Percentiles rank a stretch among this genome's conserved stretches.
Conservation (phyloP, 139 green algal genomes). For the Chlamydomonas incerta region DNA sequence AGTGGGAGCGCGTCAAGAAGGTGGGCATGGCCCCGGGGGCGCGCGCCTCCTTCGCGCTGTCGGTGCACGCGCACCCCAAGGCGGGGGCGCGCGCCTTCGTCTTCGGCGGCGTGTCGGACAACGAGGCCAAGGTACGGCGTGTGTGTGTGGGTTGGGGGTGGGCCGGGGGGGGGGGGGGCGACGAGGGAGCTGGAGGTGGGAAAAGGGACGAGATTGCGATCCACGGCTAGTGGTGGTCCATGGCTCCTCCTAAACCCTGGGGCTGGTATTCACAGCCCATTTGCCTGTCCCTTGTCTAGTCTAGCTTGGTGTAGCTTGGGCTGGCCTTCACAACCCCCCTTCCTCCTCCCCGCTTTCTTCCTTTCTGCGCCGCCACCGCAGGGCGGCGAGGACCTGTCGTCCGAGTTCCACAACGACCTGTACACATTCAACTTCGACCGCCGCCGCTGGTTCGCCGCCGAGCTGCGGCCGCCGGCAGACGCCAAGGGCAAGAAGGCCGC, state of each 20-base stretch:
- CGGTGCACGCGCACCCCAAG: slow-evolving; percentile 63
- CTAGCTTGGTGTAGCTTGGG: too few relatives aligned
- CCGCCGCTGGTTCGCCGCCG: slow-evolving; percentile 53
- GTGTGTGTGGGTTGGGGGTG: background rate
- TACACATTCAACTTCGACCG: slow-evolving; percentile 85
- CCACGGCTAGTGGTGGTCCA: too few relatives aligned
- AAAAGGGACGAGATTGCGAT: too few relatives aligned
- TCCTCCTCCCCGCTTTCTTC: background rate
- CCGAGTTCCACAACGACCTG: slow-evolving; percentile 90
- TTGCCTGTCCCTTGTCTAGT: too few relatives aligned
- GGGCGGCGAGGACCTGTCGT: slow-evolving; percentile 75
- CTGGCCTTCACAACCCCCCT: too few relatives aligned
- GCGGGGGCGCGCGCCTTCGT: slow-evolving; percentile 71
- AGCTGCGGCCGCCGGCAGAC: slow-evolving; percentile 53
- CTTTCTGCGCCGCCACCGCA: too few relatives aligned
- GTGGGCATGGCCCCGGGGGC: slow-evolving; percentile 85
- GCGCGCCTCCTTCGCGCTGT: slow-evolving; percentile 87
- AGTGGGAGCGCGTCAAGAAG: slow-evolving; percentile 95
- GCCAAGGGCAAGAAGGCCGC: slow-evolving; percentile 7
- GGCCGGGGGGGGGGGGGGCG: too few relatives aligned
- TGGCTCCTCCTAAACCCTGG: too few relatives aligned
- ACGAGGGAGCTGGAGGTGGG: too few relatives aligned
- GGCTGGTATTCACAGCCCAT: too few relatives aligned
- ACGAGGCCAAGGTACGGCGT: slow-evolving; percentile 74
- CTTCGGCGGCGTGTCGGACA: slow-evolving; percentile 95